phyloP scores from a whole-genome alignment of 2,329 filamentous ascomycete species.

The Fusarium torulosum region DNA sequence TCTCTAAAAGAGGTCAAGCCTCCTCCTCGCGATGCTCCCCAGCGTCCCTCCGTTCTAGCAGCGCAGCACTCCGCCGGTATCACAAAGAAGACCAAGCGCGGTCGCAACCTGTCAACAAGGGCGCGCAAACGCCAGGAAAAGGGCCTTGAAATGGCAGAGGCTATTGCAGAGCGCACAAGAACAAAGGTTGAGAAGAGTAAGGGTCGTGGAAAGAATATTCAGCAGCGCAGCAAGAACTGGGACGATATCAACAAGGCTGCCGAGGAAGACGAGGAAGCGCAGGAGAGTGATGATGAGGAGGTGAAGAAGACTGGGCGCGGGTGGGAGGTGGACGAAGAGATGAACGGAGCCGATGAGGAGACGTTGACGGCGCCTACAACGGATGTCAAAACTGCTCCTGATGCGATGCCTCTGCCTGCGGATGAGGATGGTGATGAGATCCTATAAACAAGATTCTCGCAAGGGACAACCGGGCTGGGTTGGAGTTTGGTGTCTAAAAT shows the following conservation, averaged over 20 bases:
- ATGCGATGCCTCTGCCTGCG: conserved; percentile 23
- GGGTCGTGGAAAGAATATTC: conserved; percentile 60
- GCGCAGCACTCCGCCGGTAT: conserved; percentile 77
- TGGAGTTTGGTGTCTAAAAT: conserved; percentile 50
- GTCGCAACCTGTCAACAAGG: conserved; percentile 67
- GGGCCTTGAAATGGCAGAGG: conserved; percentile 69
- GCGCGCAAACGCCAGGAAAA: conserved; percentile 69
- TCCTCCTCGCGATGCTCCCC: conserved; percentile 56
- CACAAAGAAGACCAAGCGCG: conserved; percentile 72
- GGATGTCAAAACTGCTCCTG: not conserved
- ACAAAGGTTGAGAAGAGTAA: conserved; percentile 69
- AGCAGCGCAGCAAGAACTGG: conserved; percentile 67
- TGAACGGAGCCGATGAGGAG: conserved; percentile 46
- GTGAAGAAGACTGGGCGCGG: conserved; percentile 42
- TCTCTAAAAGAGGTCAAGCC: conserved; percentile 72
- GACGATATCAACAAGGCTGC: conserved; percentile 66
- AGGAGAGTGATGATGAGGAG: conserved; percentile 24
- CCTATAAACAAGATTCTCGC: conserved; percentile 42
- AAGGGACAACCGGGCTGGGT: conserved; percentile 21
- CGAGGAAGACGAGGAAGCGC: conserved; percentile 20
- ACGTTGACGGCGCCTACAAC: conserved; percentile 7
- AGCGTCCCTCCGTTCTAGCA: conserved; percentile 75
- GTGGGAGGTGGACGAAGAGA: conserved; percentile 54
- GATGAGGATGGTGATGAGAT: conserved; percentile 54
- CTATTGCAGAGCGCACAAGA: conserved; percentile 69